Evolutionary conservation across 1,284 basidiomycete genomes (phyloP), one percentile per base, ranked within the genome.

Genomic region (Cryptococcus sp.): DNA sequence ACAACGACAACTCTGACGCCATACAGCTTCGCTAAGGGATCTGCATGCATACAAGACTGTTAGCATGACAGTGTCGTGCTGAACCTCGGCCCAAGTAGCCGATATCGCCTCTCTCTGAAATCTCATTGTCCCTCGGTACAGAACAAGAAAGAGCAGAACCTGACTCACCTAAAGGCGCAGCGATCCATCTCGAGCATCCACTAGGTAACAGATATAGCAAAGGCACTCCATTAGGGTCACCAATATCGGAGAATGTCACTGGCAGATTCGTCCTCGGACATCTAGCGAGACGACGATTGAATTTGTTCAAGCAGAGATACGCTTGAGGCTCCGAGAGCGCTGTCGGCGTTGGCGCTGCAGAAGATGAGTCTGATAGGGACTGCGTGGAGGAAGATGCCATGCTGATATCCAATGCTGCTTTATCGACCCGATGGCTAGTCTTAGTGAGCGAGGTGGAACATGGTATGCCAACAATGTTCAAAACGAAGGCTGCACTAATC

Each of bases 151-250:
- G 8, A 17, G n/a, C 8, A 7, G 17, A n/a, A 17, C 22, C 7
- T 1, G 20, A 61, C 70, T 52, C 40, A 76, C 75, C 75, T 58
- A 75, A 70, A 5, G 72, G 67, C 0, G 71, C 69, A 8, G 66
- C 73, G n/a, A 76, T 63, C 74, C 76, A 77, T 29, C 76, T 53
- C 7, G 70, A 65, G 48, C 74, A 75, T 3, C 72, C 76, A 38
- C 68, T 70, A 0, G 76, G 76, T 15, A 73, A 53, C 5, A 77
- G 50, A 45, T 69, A 72, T 15, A 77, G 55, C 1, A 77, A 46
- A 5, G 69, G 71, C 15, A 73, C 62, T 10, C 76, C 76, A 19
- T 65, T 39, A 3, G 68, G 67, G 58, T 74, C 72, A 2, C 76
- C 76, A 20, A 74, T 67, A 51, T 77, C 74, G 17, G 65, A 54